Evolutionary conservation across 148 eudicot species (phyloP).

Genomic region (Vaccinium corymbosum): DNA sequence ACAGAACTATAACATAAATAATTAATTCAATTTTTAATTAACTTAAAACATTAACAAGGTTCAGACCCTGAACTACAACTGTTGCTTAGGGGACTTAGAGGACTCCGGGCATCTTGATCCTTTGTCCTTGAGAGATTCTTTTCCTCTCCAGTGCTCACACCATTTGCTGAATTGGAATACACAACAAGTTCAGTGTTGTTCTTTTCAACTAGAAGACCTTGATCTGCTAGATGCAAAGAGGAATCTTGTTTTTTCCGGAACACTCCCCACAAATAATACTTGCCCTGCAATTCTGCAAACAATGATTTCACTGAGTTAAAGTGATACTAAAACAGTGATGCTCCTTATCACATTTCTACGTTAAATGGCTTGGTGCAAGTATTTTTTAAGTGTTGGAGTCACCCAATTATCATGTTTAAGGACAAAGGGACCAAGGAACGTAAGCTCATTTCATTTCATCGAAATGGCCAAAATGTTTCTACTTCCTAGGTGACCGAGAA

Average conservation of each 20-base stretch:
- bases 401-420: neutral
- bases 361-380: neutral
- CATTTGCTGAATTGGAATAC: neutral
- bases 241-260: conserved; percentile 34
- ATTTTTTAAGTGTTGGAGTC: neutral
- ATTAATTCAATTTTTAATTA: neutral
- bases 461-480: neutral
- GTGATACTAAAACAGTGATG: neutral
- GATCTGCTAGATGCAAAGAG: neutral
- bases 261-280: conserved; percentile 66
- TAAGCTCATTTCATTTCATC: neutral
- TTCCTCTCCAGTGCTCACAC: neutral
- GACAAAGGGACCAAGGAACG: neutral
- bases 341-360: neutral
- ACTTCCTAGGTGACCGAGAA: neutral
- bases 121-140: neutral
- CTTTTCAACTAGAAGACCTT: neutral
- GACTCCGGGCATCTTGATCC: conserved; percentile 13
- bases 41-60: neutral
- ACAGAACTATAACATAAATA: neutral
- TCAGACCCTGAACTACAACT: conserved; percentile 6
- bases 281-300: conserved; percentile 50
- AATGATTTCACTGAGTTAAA: neutral
- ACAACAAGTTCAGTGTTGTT: neutral
- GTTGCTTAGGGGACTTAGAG: conserved; percentile 15